phyloP scores from a whole-genome alignment of 148 eudicot genomes.

The Hydrangea macrophylla region DNA sequence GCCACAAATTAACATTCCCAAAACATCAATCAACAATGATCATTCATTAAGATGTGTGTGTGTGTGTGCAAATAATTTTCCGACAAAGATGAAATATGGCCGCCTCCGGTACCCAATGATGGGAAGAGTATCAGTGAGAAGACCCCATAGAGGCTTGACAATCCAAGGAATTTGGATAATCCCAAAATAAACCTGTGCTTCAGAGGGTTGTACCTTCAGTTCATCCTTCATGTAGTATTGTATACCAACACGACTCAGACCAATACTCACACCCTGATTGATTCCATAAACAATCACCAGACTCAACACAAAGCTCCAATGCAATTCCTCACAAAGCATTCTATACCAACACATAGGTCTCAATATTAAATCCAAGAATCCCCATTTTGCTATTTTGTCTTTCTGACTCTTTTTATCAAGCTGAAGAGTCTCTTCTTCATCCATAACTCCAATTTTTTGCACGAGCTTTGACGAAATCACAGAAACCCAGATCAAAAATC shows the following conservation, averaged over 20 bases:
- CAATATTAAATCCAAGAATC: slow-evolving; percentile 7
- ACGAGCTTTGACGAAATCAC: no score
- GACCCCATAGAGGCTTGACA: slow-evolving; percentile 39
- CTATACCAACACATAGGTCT: slow-evolving; percentile 21
- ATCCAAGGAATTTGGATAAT: slow-evolving; percentile 33
- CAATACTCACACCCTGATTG: slow-evolving; percentile 29
- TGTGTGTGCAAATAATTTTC: no score
- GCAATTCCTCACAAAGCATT: slow-evolving; percentile 23
- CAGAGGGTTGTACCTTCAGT: slow-evolving; percentile 40
- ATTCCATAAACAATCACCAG: slow-evolving; percentile 34
- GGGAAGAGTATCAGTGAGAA: slow-evolving; percentile 38
- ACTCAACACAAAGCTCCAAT: slow-evolving; percentile 32
- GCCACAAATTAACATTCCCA: no score
- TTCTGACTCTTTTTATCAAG: not conserved
- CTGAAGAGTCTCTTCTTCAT: slow-evolving; percentile 14
- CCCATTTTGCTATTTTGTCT: slow-evolving; percentile 16
- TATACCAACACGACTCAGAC: slow-evolving; percentile 22
- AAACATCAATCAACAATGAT: no score
- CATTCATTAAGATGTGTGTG: no score
- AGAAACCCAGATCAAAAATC: not conserved
- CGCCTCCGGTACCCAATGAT: slow-evolving; percentile 28
- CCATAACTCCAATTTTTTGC: slow-evolving; percentile 5
- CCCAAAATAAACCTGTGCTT: slow-evolving; percentile 31
- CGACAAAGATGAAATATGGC: slow-evolving; percentile 34
- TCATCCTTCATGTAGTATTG: slow-evolving; percentile 42